Conservation (phyloP, 2,329 filamentous ascomycete genomes). For the Monascus ruber region DNA sequence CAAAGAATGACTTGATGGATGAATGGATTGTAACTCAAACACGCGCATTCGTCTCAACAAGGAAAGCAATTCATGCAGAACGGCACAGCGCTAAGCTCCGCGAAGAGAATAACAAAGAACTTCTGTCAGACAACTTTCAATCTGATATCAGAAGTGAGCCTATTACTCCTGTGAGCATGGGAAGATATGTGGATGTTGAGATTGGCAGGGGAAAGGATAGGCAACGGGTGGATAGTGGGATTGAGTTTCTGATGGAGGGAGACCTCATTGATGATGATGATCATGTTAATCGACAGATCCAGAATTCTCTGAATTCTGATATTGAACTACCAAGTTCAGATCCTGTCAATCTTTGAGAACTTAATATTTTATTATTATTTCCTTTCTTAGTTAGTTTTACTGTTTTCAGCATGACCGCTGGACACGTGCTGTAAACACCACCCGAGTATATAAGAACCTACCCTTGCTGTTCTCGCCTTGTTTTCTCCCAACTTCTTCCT, state of each 20-base stretch:
- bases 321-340: slow-evolving; percentile 14
- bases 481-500: too few relatives aligned
- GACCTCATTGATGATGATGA: slow-evolving; percentile 20
- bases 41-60: slow-evolving; percentile 22
- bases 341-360: slow-evolving; percentile 10
- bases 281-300: slow-evolving; percentile 2
- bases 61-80: slow-evolving; percentile 27
- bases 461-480: too few relatives aligned
- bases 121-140: slow-evolving; percentile 26
- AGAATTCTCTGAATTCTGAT: slow-evolving; percentile 5
- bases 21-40: slow-evolving; percentile 23
- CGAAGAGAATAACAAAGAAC: slow-evolving; percentile 30
- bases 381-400: neutral
- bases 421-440: too few relatives aligned
- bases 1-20: slow-evolving; percentile 22
- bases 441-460: too few relatives aligned
- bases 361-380: too few relatives aligned
- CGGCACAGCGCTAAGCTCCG: slow-evolving; percentile 29
- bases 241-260: slow-evolving; percentile 24
- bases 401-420: neutral
- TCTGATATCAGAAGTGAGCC: slow-evolving; percentile 24
- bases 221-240: slow-evolving; percentile 29
- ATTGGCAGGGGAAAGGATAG: slow-evolving; percentile 27
- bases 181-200: slow-evolving; percentile 33
- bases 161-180: slow-evolving; percentile 32